These are phyloP conservation scores for Dryas integrifolia DNA, from an alignment of 331 rosid genomes.

Conservation along the genomic window DNA sequence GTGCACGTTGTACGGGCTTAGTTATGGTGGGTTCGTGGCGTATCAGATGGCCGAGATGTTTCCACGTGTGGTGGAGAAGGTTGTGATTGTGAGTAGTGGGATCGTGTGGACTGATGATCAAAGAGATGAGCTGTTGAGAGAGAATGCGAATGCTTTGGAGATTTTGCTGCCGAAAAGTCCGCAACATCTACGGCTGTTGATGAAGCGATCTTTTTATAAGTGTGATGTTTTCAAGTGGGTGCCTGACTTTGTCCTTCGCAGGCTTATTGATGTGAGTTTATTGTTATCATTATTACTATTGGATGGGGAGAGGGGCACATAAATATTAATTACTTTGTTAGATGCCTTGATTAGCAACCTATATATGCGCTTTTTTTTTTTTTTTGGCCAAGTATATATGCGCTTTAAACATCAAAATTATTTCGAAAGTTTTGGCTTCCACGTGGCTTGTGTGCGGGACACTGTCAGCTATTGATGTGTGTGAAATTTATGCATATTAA, in stretches of 20 bases:
- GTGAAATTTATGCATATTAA: no score
- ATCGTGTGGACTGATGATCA: slow-evolving; percentile 34
- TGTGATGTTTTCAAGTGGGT: slow-evolving; percentile 22
- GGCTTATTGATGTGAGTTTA: slow-evolving; percentile 20
- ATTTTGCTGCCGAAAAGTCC: slow-evolving; percentile 30
- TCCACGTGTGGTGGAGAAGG: slow-evolving; percentile 33
- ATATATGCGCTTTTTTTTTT: no score
- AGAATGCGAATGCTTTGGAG: slow-evolving; percentile 26
- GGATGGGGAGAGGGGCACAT: no score
- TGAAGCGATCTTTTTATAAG: slow-evolving; percentile 22
- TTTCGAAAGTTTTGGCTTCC: no score
- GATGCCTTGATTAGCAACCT: no score
- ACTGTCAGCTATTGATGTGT: no score
- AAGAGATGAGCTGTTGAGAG: slow-evolving; percentile 26
- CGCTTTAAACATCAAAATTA: no score
- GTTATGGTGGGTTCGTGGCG: slow-evolving; percentile 46
- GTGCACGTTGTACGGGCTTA: slow-evolving; percentile 34
- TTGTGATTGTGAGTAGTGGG: slow-evolving; percentile 46
- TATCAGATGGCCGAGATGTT: slow-evolving; percentile 41
- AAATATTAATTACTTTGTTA: no score
- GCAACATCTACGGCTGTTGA: slow-evolving; percentile 26
- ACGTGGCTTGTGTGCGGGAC: no score
- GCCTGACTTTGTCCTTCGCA: slow-evolving; percentile 32
- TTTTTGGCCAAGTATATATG: no score
- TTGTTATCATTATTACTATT: background rate